Conservation (phyloP, 2,329 filamentous ascomycete genomes). For the Penicillium sp. region DNA sequence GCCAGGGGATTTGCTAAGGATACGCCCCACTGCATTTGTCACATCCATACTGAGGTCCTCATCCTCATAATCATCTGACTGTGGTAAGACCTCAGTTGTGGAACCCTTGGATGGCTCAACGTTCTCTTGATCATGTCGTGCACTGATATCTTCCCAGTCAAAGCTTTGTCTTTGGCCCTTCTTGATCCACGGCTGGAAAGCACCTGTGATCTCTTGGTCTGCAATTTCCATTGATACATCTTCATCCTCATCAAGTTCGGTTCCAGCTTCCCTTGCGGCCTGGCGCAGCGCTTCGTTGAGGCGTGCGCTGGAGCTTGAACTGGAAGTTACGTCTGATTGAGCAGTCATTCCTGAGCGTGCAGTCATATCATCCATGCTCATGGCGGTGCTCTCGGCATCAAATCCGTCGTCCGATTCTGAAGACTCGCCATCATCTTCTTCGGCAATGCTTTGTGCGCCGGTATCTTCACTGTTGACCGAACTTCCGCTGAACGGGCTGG, state of each 20-base stretch:
- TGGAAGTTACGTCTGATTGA: constrained; percentile 51
- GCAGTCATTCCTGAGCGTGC: constrained; percentile 63
- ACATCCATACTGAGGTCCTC: constrained; percentile 92
- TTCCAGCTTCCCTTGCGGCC: constrained; percentile 71
- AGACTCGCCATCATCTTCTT: constrained; percentile 43
- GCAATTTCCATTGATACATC: constrained; percentile 80
- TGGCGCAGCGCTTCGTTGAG: constrained; percentile 74
- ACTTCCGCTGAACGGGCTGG: constrained; percentile 69
- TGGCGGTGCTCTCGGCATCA: constrained; percentile 68
- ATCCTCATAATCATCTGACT: constrained; percentile 48
- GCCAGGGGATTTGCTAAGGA: constrained; percentile 53
- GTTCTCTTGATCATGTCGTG: constrained; percentile 47
- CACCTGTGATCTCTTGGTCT: constrained; percentile 53
- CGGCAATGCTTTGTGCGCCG: constrained; percentile 34
- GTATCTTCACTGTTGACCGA: constrained; percentile 48
- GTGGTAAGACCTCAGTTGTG: constrained; percentile 12
- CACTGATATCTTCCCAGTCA: constrained; percentile 43
- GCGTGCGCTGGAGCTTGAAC: constrained; percentile 65
- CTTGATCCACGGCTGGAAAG: constrained; percentile 49
- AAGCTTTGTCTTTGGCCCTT: constrained; percentile 42
- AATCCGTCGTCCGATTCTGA: constrained; percentile 49
- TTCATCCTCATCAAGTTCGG: constrained; percentile 61
- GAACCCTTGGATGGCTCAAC: constrained; percentile 33
- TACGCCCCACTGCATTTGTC: constrained; percentile 75
- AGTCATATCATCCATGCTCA: constrained; percentile 76